Evolutionary conservation across 1,284 basidiomycete genomes (phyloP).

Genomic region (Leccinum pachyderme): DNA sequence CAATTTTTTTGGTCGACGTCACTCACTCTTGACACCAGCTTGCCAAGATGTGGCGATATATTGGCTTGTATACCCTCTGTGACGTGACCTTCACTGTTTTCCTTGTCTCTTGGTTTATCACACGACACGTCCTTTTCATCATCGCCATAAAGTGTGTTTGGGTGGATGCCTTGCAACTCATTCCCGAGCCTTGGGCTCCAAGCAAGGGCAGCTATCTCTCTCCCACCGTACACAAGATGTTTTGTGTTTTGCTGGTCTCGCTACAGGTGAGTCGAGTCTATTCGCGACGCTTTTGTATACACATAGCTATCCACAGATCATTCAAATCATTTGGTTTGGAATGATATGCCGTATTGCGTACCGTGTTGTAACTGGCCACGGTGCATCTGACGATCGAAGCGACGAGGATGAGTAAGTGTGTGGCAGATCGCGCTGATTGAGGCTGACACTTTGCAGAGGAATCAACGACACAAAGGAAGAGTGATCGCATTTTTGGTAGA

Average conservation of each 20-base stretch:
- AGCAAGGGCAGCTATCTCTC: slow-evolving; percentile 59
- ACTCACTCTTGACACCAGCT: slow-evolving; percentile 44
- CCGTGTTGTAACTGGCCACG: slow-evolving; percentile 72
- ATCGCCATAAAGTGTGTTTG: slow-evolving; percentile 64
- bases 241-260: slow-evolving; percentile 55
- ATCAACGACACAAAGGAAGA: slow-evolving; percentile 23
- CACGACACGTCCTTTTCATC: slow-evolving; percentile 79
- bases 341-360: slow-evolving; percentile 84
- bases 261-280: slow-evolving; percentile 52
- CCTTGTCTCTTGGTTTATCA: slow-evolving; percentile 86
- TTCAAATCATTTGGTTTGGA: slow-evolving; percentile 84
- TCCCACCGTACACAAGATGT: slow-evolving; percentile 43
- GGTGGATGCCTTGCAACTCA: slow-evolving; percentile 46
- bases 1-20: not conserved
- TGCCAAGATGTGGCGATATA: slow-evolving; percentile 93
- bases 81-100: slow-evolving; percentile 82
- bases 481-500: slow-evolving; percentile 28
- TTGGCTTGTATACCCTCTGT: slow-evolving; percentile 64
- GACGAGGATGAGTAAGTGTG: slow-evolving; percentile 72
- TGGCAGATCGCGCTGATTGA: not conserved
- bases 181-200: slow-evolving; percentile 60
- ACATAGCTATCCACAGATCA: slow-evolving; percentile 41
- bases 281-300: slow-evolving; percentile 9
- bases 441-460: slow-evolving; percentile 13
- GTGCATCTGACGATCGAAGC: slow-evolving; percentile 83